phyloP scores from a whole-genome alignment of 2,329 filamentous ascomycete species.

The Trichoderma sp. region DNA sequence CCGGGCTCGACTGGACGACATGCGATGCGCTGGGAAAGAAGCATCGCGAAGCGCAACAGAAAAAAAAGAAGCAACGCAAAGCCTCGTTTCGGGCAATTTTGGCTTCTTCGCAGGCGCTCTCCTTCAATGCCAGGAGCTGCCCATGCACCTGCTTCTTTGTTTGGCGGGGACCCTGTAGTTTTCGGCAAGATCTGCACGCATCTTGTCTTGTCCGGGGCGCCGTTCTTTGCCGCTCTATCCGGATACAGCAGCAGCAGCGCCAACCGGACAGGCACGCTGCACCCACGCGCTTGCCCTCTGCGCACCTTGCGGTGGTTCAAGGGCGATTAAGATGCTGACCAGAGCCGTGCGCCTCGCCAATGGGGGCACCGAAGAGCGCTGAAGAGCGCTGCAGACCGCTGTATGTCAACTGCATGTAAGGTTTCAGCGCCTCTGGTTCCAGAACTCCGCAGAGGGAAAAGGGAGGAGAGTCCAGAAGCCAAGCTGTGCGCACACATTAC shows the following conservation, averaged over 20 bases:
- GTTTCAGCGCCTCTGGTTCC: too few species aligned
- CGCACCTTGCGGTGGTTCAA: background rate
- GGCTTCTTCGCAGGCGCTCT: background rate
- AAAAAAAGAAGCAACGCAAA: conserved; percentile 17
- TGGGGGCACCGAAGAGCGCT: background rate
- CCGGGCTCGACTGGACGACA: conserved; percentile 14
- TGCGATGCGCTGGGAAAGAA: background rate
- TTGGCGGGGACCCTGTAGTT: conserved; percentile 5
- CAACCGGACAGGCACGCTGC: conserved; percentile 16
- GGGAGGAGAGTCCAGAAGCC: too few species aligned
- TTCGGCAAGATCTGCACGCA: conserved; percentile 24
- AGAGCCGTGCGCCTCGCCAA: background rate
- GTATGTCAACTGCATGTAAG: too few species aligned
- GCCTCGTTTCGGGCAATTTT: background rate
- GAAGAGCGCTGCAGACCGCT: background rate
- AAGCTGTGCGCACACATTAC: too few species aligned
- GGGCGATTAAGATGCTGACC: conserved; percentile 13
- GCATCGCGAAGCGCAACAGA: background rate
- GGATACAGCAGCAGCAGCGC: conserved; percentile 24
- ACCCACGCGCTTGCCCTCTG: conserved; percentile 18
- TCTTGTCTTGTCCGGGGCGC: conserved; percentile 16
- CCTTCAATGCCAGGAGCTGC: conserved; percentile 3
- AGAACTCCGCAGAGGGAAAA: too few species aligned
- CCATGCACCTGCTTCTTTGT: background rate
- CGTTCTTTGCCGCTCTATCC: conserved; percentile 27